phyloP scores from a whole-genome alignment of 257 asterid species.

The Osmanthus fragrans region DNA sequence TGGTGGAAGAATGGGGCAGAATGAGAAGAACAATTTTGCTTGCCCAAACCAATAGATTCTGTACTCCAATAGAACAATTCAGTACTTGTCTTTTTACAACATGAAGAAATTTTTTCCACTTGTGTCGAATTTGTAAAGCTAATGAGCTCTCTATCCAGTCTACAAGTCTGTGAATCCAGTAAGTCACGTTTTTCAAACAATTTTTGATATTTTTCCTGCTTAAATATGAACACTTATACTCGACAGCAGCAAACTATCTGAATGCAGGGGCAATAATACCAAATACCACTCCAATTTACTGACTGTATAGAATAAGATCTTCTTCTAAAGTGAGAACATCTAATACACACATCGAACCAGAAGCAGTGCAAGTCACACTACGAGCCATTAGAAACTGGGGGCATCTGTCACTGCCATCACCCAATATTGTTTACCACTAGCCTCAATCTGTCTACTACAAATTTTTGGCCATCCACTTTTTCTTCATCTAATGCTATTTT shows the following conservation, averaged over 20 bases:
- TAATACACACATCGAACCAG: too few relatives aligned
- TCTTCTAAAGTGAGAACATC: too few relatives aligned
- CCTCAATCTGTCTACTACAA: too few relatives aligned
- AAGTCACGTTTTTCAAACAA: too few relatives aligned
- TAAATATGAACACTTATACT: not conserved
- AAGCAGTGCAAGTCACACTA: too few relatives aligned
- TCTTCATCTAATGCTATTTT: too few relatives aligned
- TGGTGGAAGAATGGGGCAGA: conserved; percentile 4
- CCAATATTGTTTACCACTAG: too few relatives aligned
- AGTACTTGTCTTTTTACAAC: not conserved
- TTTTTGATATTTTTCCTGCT: conserved; percentile 6
- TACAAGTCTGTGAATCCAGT: conserved; percentile 19
- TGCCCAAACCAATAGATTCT: too few relatives aligned
- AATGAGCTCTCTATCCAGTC: conserved; percentile 34
- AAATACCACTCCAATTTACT: too few relatives aligned
- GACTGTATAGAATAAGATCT: conserved; percentile 15
- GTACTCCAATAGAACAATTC: too few relatives aligned
- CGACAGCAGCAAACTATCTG: conserved; percentile 24
- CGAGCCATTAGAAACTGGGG: conserved; percentile 33
- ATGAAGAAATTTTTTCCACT: conserved; percentile 5
- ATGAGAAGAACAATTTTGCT: conserved; percentile 5
- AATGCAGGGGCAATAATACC: not conserved
- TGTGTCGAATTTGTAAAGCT: not conserved
- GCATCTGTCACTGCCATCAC: too few relatives aligned
- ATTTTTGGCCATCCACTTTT: too few relatives aligned